Conservation (phyloP, 208 protist species). For the Trypanosoma lewisi region DNA sequence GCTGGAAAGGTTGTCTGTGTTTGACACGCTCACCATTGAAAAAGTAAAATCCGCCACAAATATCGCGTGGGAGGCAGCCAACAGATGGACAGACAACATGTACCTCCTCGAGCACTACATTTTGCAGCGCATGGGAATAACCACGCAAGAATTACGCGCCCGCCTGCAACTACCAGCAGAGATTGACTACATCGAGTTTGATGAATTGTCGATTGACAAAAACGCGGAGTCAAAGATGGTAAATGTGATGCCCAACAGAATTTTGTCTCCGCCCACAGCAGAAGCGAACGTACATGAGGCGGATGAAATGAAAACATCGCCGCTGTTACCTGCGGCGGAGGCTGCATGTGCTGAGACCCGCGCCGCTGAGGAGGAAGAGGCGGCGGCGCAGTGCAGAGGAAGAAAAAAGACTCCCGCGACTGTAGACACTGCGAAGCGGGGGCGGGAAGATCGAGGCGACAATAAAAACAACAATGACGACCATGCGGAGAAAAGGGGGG, state of each 20-base stretch:
- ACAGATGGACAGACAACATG: conserved; percentile 86
- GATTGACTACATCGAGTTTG: conserved; percentile 48
- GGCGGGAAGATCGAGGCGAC: too few species aligned
- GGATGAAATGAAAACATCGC: background rate
- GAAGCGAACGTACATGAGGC: background rate
- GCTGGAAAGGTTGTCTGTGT: conserved; percentile 23
- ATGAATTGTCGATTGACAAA: conserved; percentile 2
- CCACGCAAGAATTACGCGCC: conserved; percentile 35
- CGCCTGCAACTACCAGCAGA: conserved; percentile 44
- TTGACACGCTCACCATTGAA: conserved; percentile 31
- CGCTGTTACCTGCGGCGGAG: background rate
- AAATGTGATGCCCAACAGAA: background rate
- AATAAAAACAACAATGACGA: too few species aligned
- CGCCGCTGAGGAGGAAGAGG: too few species aligned
- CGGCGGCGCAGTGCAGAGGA: too few species aligned
- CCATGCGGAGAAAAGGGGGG: too few species aligned
- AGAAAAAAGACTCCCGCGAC: too few species aligned
- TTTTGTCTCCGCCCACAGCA: background rate
- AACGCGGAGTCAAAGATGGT: background rate
- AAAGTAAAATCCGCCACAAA: conserved; percentile 27
- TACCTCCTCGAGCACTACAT: conserved; percentile 64
- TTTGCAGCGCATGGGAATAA: conserved; percentile 28
- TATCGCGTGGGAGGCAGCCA: conserved; percentile 49
- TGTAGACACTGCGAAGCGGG: too few species aligned
- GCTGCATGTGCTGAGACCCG: too few species aligned